phyloP scores from a whole-genome alignment of 164 flowering plant genomes.

The Nelumbo lutea region DNA sequence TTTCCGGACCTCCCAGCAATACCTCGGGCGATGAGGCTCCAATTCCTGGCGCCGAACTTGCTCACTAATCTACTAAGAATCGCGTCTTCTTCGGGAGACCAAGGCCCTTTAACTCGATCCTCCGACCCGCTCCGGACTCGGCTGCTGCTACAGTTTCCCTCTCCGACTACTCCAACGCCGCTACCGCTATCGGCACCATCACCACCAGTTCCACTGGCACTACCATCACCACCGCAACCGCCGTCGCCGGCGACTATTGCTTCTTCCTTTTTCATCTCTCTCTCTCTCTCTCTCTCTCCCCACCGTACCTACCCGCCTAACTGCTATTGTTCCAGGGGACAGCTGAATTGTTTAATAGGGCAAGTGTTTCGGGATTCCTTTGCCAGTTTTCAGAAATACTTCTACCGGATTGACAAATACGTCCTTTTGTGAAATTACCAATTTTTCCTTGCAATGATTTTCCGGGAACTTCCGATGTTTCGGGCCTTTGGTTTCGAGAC shows the following conservation, averaged over 20 bases:
- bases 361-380: conserved; percentile 13
- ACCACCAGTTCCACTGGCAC: background rate
- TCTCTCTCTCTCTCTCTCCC: background rate
- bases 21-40: conserved; percentile 53
- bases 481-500: too few relatives aligned
- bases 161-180: conserved; percentile 9
- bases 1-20: conserved; percentile 55
- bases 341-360: background rate
- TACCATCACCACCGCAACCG: background rate
- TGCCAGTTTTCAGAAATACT: conserved; percentile 3
- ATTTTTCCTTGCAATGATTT: background rate
- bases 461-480: too few relatives aligned
- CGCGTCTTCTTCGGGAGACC: conserved; percentile 56
- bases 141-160: conserved; percentile 14
- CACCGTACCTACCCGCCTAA: conserved; percentile 20
- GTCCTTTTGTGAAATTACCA: conserved; percentile 9
- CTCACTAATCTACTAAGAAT: conserved; percentile 32
- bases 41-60: conserved; percentile 52
- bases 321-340: conserved; percentile 12
- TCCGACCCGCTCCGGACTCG: conserved; percentile 3
- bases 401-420: conserved; percentile 11
- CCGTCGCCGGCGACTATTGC: background rate
- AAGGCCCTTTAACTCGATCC: conserved; percentile 39
- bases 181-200: background rate
- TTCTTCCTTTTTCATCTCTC: conserved; percentile 10